Evolutionary conservation across 495 filamentous ascomycete genomes (phyloP), one percentile per base, ranked within the genome.

Genomic region (Lophiotrema nucula): DNA sequence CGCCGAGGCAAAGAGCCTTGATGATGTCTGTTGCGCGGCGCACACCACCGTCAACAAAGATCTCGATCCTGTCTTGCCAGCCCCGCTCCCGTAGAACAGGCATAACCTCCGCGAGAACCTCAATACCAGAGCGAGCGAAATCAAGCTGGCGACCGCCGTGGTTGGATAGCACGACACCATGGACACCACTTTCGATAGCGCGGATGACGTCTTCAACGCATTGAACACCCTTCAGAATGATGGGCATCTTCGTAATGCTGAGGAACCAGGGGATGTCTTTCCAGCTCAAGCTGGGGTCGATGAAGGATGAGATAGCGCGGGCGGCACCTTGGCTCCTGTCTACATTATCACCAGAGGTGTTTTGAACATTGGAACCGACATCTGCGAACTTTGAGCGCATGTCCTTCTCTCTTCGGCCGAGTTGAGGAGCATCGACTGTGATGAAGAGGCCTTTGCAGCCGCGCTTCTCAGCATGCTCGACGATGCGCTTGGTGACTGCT

Each of bases 71-170:
- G 61, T 90, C 78, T 65, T 96, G 82, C 77, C 86, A 83, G 47
- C 89, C 90, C 16, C 87, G 83, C 67, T 89, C 83, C 25, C 90
- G 85, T 42, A 98, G 82, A 27, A 89, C 87, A 3, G 93, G 92
- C 91, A 97, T 96, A 13, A 96, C 92, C 77, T 98, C 93, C 19
- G 93, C 89, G 8, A 98, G 81, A 0, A 98, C 80, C 70, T 98
- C 93, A 64, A 97, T 84, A n/a, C 83, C 95, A 0, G 89, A 93
- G 25, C 87, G 84, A 0, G 93, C 85, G 62, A 90, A 91, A 62
- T 98, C 93, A 45, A 98, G 89, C 74, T 98, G 93, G n/a, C 93
- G 82, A 21, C 93, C 93, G 55, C 93, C 93, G 76, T 98, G 93
- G 77, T 98, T 98, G 46, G 89, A 95, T 42, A 98, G 82, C 22